These are phyloP conservation scores for Termitomyces sp. DNA, from an alignment of 768 basidiomycete species.

Conservation along the genomic window DNA sequence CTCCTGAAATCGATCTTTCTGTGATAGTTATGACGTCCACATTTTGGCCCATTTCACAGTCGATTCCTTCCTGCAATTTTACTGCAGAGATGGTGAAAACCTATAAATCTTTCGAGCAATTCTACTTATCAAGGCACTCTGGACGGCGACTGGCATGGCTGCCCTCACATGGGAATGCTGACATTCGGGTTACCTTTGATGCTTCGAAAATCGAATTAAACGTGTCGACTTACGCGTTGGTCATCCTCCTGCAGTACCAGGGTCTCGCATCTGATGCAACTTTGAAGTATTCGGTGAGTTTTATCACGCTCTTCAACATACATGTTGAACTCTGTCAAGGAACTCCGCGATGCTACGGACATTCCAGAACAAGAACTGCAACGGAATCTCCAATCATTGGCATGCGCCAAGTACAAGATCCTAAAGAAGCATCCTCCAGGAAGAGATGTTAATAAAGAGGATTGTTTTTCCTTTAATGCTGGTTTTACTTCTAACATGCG, in stretches of 20 bases:
- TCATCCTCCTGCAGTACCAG: slow-evolving; percentile 87
- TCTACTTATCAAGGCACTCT: slow-evolving; percentile 85
- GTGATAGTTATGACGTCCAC: slow-evolving; percentile 96
- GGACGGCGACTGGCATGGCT: slow-evolving; percentile 93
- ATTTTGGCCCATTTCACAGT: slow-evolving; percentile 86
- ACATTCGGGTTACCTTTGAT: slow-evolving; percentile 82
- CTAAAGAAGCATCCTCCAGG: slow-evolving; percentile 88
- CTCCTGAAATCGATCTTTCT: slow-evolving; percentile 71
- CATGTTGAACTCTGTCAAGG: slow-evolving; percentile 40
- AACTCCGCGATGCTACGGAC: slow-evolving; percentile 71
- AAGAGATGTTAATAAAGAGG: slow-evolving; percentile 69
- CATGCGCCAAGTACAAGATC: slow-evolving; percentile 91
- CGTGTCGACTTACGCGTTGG: slow-evolving; percentile 83
- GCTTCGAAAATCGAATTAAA: slow-evolving; percentile 81
- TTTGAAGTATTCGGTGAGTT: slow-evolving; percentile 69
- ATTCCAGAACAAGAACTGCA: slow-evolving; percentile 77
- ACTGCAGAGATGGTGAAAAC: slow-evolving; percentile 59
- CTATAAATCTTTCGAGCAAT: slow-evolving; percentile 78
- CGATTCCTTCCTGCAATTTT: slow-evolving; percentile 59
- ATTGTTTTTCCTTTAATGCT: slow-evolving; percentile 87
- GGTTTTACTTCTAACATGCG: slow-evolving; percentile 78
- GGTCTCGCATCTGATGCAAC: slow-evolving; percentile 59
- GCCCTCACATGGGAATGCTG: slow-evolving; percentile 83
- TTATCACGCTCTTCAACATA: neutral
- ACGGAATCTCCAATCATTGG: slow-evolving; percentile 92